Percentiles rank a stretch among this genome's conserved stretches.
phyloP scores from a whole-genome alignment of 768 basidiomycete genomes.

The Lanmaoa rubissima region DNA sequence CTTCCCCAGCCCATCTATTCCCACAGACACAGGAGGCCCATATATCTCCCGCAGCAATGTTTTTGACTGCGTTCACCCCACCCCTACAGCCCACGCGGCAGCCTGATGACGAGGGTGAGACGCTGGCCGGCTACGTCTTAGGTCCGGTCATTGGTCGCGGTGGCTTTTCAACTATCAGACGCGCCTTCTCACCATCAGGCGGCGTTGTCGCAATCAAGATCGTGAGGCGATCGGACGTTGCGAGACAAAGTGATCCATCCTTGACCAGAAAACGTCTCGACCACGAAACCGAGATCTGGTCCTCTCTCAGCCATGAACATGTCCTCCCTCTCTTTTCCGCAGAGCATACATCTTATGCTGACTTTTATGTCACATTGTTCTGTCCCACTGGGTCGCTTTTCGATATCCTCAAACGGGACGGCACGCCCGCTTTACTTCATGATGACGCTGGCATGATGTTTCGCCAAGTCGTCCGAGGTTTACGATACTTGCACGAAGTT shows the following conservation, averaged over 20 bases:
- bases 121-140: slow-evolving; percentile 69
- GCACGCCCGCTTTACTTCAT: slow-evolving; percentile 62
- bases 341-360: slow-evolving; percentile 57
- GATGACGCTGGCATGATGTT: slow-evolving; percentile 86
- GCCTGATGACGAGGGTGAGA: slow-evolving; percentile 66
- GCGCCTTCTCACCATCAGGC: slow-evolving; percentile 59
- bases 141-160: slow-evolving; percentile 78
- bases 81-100: slow-evolving; percentile 33
- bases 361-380: slow-evolving; percentile 79
- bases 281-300: slow-evolving; percentile 73
- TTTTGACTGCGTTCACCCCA: slow-evolving; percentile 63
- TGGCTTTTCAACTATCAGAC: slow-evolving; percentile 77
- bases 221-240: slow-evolving; percentile 57
- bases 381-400: slow-evolving; percentile 86
- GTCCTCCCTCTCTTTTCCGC: slow-evolving; percentile 79
- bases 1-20: too few relatives aligned
- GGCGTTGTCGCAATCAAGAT: slow-evolving; percentile 85
- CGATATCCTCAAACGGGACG: slow-evolving; percentile 75
- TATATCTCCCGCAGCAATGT: slow-evolving; percentile 71
- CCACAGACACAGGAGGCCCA: slow-evolving; percentile 17
- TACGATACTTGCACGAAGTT: slow-evolving; percentile 79
- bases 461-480: slow-evolving; percentile 77
- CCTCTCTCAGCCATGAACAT: slow-evolving; percentile 77
- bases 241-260: slow-evolving; percentile 48
- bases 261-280: slow-evolving; percentile 55